Evolutionary conservation across 2,329 filamentous ascomycete species (phyloP).

Genomic region (Fusarium ramigenum): DNA sequence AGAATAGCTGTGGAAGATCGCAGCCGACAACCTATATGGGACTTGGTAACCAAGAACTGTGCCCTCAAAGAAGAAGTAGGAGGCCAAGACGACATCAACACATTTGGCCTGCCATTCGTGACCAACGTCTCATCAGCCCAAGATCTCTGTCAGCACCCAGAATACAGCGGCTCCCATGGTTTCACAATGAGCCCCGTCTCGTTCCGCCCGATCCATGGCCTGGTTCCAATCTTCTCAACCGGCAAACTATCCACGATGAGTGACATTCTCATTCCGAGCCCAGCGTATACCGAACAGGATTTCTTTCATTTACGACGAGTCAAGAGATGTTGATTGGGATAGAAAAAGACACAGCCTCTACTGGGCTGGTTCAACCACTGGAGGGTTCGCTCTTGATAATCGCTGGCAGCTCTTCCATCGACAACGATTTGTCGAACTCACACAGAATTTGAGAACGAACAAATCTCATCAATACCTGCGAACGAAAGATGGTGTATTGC

Average conservation of each 20-base stretch:
- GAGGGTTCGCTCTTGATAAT: constrained; percentile 50
- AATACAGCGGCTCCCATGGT: constrained; percentile 57
- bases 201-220: constrained; percentile 50
- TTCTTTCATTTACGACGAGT: constrained; percentile 54
- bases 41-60: constrained; percentile 46
- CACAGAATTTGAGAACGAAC: not conserved
- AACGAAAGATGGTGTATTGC: fast-evolving
- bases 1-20: constrained; percentile 34
- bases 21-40: constrained; percentile 44
- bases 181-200: constrained; percentile 55
- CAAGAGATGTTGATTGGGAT: constrained; percentile 57
- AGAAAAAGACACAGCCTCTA: constrained; percentile 61
- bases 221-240: constrained; percentile 58
- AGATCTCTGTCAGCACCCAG: constrained; percentile 56
- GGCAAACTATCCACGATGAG: constrained; percentile 56
- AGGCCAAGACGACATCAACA: constrained; percentile 14
- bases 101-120: constrained; percentile 51
- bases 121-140: constrained; percentile 40
- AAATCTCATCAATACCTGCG: not conserved
- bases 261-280: constrained; percentile 62
- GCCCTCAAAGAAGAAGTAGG: not conserved
- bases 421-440: not conserved
- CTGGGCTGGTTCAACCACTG: constrained; percentile 66
- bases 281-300: constrained; percentile 55
- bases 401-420: constrained; percentile 49